Evolutionary conservation across 2,329 filamentous ascomycete species (phyloP).

Genomic region (Pseudodiploospora longispora): DNA sequence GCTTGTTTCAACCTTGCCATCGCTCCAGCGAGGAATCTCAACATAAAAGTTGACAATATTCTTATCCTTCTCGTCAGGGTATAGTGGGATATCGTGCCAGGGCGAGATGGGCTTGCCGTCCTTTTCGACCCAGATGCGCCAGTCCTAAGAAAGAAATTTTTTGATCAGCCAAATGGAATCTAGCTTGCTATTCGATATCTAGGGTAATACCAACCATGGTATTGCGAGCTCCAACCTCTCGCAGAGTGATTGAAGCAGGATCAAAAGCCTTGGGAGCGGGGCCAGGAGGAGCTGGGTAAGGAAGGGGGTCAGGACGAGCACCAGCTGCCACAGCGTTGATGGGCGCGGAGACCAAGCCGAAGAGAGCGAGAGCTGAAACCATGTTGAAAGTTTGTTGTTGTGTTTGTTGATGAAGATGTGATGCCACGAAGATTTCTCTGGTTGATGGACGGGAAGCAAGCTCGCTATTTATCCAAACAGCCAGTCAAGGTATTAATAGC

Average conservation of each 20-base stretch:
- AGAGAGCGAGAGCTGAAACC: slow-evolving; percentile 2
- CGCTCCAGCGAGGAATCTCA: slow-evolving; percentile 34
- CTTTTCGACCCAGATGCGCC: slow-evolving; percentile 32
- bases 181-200: neutral
- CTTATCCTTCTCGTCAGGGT: slow-evolving; percentile 25
- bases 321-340: slow-evolving; percentile 9
- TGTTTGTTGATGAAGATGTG: no score
- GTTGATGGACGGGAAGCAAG: no score
- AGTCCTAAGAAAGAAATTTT: slow-evolving; percentile 19
- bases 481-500: no score
- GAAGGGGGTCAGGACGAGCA: no score
- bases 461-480: no score
- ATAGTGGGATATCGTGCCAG: slow-evolving; percentile 35
- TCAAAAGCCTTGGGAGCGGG: slow-evolving; percentile 14
- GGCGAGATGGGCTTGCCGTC: slow-evolving; percentile 31
- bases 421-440: no score
- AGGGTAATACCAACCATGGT: slow-evolving; percentile 20
- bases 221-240: slow-evolving; percentile 31
- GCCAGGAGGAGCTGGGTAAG: neutral
- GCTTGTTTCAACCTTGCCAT: slow-evolving; percentile 32
- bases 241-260: slow-evolving; percentile 18
- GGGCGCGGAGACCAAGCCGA: slow-evolving; percentile 14
- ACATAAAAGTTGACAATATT: slow-evolving; percentile 30
- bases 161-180: neutral
- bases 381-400: neutral